Evolutionary conservation across 2,329 filamentous ascomycete species (phyloP).

Genomic region (Talaromyces sp.): DNA sequence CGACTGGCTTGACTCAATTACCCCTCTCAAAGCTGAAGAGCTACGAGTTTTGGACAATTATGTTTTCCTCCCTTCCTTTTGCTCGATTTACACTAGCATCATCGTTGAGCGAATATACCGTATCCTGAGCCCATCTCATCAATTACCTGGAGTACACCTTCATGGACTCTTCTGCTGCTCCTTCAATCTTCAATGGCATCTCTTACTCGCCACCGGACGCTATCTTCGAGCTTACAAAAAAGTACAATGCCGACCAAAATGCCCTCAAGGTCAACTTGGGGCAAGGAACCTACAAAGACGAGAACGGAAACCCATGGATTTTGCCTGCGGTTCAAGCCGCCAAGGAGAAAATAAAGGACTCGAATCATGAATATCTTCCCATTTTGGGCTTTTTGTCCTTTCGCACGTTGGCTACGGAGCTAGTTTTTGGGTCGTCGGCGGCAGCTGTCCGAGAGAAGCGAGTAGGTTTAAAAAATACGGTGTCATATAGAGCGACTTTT

Average conservation of each 20-base stretch:
- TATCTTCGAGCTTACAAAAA: constrained; percentile 16
- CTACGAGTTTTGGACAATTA: not conserved
- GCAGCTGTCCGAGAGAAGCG: constrained; percentile 10
- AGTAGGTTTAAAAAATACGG: not conserved
- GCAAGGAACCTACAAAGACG: constrained; percentile 86
- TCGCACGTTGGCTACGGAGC: constrained; percentile 78
- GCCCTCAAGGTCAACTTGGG: constrained; percentile 85
- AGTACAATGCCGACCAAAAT: constrained; percentile 69
- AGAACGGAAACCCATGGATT: constrained; percentile 92
- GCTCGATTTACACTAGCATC: not conserved
- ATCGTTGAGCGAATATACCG: not conserved
- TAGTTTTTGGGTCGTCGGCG: constrained; percentile 65
- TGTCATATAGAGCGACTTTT: not conserved
- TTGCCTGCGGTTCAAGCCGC: constrained; percentile 85
- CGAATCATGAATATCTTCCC: constrained; percentile 96
- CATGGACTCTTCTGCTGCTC: not conserved
- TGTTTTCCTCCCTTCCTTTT: not conserved
- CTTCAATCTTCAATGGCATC: not conserved
- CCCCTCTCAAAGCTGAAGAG: not conserved
- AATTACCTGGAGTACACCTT: not conserved
- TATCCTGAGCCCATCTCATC: not conserved
- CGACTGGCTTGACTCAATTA: not conserved
- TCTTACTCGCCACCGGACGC: constrained; percentile 9
- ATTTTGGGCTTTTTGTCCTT: constrained; percentile 82
- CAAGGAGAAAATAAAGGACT: constrained; percentile 74